A percentile compares a stretch with the other conserved stretches of the same genome.
Conservation (phyloP, 2,329 filamentous ascomycete species). For the Juglanconis juglandina region DNA sequence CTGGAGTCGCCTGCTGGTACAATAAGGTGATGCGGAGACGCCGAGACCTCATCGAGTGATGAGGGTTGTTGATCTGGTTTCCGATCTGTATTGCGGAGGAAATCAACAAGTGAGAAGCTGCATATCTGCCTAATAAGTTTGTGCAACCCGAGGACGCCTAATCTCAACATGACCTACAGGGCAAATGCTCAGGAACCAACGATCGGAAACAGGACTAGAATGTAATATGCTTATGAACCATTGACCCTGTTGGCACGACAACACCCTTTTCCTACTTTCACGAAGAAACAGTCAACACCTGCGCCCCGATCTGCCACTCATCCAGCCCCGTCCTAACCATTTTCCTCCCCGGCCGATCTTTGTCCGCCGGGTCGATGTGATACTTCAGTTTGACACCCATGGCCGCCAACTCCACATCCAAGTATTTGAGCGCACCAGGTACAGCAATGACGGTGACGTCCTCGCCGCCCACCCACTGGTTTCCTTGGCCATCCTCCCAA, state of each 20-base stretch:
- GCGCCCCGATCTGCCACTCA: slow-evolving; percentile 14
- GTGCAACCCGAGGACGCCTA: too few species aligned
- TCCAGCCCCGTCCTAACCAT: slow-evolving; percentile 16
- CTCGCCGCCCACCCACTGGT: slow-evolving; percentile 81
- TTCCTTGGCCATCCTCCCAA: slow-evolving; percentile 89
- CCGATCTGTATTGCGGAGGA: too few species aligned
- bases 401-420: slow-evolving; percentile 91
- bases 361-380: slow-evolving; percentile 46
- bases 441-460: slow-evolving; percentile 90
- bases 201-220: background rate
- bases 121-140: too few species aligned
- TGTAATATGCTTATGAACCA: background rate
- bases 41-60: too few species aligned
- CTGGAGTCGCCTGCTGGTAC: too few species aligned
- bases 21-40: too few species aligned
- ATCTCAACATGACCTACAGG: too few species aligned
- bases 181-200: background rate
- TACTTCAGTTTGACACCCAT: slow-evolving; percentile 98
- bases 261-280: background rate
- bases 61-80: too few species aligned
- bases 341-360: slow-evolving; percentile 60
- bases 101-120: too few species aligned
- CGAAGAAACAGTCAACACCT: slow-evolving; percentile 13
- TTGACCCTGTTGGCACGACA: background rate
- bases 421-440: slow-evolving; percentile 84